Conservation (phyloP, 345 rosid species). For the Eucalyptus erythrocorys region DNA sequence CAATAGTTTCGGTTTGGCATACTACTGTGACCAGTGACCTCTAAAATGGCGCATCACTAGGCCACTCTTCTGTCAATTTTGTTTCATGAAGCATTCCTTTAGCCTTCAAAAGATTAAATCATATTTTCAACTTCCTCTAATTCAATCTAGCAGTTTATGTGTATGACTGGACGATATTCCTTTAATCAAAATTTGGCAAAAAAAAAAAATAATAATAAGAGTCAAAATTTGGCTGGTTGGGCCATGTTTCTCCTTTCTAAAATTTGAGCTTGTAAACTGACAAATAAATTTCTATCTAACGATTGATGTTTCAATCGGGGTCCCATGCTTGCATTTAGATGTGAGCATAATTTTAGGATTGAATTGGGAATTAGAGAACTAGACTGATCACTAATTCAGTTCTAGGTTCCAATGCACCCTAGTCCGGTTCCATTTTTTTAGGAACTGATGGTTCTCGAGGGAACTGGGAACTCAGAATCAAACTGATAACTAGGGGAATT, state of each 20-base stretch:
- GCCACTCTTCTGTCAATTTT: neutral
- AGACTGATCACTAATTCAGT: rapidly evolving
- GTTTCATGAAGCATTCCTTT: neutral
- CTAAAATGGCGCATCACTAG: neutral
- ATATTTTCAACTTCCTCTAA: neutral
- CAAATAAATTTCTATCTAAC: neutral
- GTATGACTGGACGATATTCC: neutral
- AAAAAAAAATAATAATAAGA: too few relatives aligned
- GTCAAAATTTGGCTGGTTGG: neutral
- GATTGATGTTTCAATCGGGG: neutral
- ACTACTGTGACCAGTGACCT: neutral
- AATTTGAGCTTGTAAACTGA: neutral
- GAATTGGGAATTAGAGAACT: too few relatives aligned
- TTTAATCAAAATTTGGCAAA: neutral
- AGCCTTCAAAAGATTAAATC: neutral
- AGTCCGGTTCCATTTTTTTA: too few relatives aligned
- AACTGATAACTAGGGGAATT: too few relatives aligned
- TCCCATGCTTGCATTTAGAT: neutral
- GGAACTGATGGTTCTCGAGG: too few relatives aligned
- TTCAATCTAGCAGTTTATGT: neutral
- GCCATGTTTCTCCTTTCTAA: neutral
- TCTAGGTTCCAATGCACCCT: too few relatives aligned
- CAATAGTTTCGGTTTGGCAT: neutral
- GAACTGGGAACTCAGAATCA: too few relatives aligned
- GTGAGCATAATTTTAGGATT: too few relatives aligned